Conservation (phyloP, 768 basidiomycete genomes). For the Suillus subalutaceus region DNA sequence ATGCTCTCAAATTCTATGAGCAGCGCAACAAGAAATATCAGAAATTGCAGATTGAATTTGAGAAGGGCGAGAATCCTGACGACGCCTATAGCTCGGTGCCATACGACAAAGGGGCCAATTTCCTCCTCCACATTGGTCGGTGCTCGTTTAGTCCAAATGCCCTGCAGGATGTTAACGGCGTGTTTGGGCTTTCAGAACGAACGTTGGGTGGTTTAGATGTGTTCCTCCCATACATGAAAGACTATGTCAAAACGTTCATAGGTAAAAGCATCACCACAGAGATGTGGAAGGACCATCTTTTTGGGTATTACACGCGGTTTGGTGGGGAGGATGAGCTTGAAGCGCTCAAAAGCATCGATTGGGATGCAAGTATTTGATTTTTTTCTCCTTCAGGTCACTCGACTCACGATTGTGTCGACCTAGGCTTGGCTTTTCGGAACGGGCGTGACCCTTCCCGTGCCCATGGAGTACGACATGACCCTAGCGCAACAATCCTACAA, state of each 20-base stretch:
- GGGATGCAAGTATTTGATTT: conserved; percentile 58
- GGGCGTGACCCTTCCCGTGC: conserved; percentile 70
- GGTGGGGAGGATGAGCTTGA: conserved; percentile 64
- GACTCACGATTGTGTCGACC: not conserved
- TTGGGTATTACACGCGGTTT: conserved; percentile 63
- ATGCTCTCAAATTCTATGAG: conserved; percentile 65
- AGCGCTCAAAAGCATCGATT: conserved; percentile 70
- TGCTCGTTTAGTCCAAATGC: not conserved
- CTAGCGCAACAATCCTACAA: conserved; percentile 71
- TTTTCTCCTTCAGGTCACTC: not conserved
- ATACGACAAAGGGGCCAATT: conserved; percentile 89
- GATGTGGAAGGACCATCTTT: conserved; percentile 83
- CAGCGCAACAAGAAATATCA: conserved; percentile 69
- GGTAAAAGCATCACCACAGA: conserved; percentile 83
- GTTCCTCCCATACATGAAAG: conserved; percentile 82
- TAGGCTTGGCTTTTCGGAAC: conserved; percentile 86
- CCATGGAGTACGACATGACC: conserved; percentile 74
- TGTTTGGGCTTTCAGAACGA: conserved; percentile 47
- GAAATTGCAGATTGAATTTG: conserved; percentile 75
- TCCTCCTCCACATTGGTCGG: conserved; percentile 81
- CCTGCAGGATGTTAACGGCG: not conserved
- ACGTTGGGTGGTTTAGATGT: conserved; percentile 80
- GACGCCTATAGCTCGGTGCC: conserved; percentile 76
- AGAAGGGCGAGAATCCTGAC: conserved; percentile 75
- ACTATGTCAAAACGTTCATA: conserved; percentile 82